Base-by-base conservation (phyloP, 148 eudicot species). In the Beta vulgaris region DNA sequence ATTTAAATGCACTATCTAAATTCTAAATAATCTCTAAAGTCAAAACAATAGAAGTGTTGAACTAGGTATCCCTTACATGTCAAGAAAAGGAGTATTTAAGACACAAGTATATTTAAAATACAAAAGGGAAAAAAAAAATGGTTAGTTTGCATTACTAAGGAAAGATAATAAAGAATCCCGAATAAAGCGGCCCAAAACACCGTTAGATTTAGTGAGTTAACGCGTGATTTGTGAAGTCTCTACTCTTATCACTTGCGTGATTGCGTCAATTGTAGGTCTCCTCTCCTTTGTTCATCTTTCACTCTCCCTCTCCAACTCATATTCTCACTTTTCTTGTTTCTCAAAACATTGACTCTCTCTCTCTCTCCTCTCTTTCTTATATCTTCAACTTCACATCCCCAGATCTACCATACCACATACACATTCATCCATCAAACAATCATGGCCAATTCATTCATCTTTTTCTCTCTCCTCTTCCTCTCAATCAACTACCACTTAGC, bases 381-480 rank as follows among this genome's bases (percentile, higher is more conserved):
- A 46, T 11, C 25, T 8, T 4, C 61, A 39, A 48, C 51, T 19
- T 25, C 12, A 14, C 53, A 48, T 6, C 18, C 53, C 18, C 53
- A 14, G 21, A 48, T 14, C 53, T 16, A 14, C 53, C 18, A 4
- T 6, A 48, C 16, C 16, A n/a, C n/a, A n/a, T n/a, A n/a, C n/a
- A n/a, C n/a, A n/a, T n/a, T n/a, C n/a, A n/a, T n/a, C n/a, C 7
- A 39, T 42, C 15, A 43, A 14, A 15, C 23, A 7, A 11, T 46
- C 55, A n/a, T 9, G 8, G 26, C 13, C 26, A 64, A 2, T 46
- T 48, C n/a, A 3, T 46, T 46, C 72, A 64, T 49, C 19, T 6
- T 71, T 4, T 3, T 69, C 34, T 26, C 77, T 62, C 39, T 75
- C 29, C 77, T 84, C 68, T 26, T 81, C n/a, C 39, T 72, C 35